These are phyloP conservation scores for Aspergillus egyptiacus DNA, from an alignment of 495 filamentous ascomycete species.

Conservation along the genomic window DNA sequence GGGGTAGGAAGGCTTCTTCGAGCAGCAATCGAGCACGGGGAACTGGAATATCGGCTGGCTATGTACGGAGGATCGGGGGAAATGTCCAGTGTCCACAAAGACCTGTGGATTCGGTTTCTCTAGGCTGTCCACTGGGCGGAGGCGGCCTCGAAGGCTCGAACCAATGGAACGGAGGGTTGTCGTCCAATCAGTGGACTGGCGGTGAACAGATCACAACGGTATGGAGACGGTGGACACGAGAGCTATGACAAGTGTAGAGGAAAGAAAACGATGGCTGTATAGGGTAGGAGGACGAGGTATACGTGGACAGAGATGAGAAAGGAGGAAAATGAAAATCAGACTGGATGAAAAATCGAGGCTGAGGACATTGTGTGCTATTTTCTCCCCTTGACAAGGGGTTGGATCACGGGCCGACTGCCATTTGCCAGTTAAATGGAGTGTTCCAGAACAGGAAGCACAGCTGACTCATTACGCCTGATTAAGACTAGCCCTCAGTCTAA, in stretches of 20 bases:
- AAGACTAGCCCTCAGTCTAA: slow-evolving; percentile 1
- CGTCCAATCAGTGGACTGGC: slow-evolving; percentile 12
- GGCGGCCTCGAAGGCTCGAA: too few species aligned
- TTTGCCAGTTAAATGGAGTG: not conserved
- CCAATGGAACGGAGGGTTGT: slow-evolving; percentile 12
- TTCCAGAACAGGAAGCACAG: slow-evolving; percentile 3
- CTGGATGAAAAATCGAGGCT: not conserved
- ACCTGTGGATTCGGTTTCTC: not conserved
- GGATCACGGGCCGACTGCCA: not conserved
- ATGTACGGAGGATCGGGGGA: not conserved
- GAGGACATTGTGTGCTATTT: not conserved
- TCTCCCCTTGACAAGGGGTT: slow-evolving; percentile 8
- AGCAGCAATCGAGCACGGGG: not conserved
- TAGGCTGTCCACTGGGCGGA: slow-evolving; percentile 4
- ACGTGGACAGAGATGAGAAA: not conserved
- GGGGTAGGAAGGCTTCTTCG: not conserved
- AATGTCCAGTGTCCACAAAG: not conserved
- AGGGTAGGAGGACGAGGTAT: not conserved
- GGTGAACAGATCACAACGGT: slow-evolving; percentile 5
- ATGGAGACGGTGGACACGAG: slow-evolving; percentile 3
- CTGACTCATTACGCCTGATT: not conserved
- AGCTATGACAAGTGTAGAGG: not conserved
- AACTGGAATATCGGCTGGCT: not conserved
- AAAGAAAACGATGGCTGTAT: not conserved
- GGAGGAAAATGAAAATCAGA: not conserved